phyloP scores from a whole-genome alignment of 306 rosid genomes.

The Quercus wislizeni region DNA sequence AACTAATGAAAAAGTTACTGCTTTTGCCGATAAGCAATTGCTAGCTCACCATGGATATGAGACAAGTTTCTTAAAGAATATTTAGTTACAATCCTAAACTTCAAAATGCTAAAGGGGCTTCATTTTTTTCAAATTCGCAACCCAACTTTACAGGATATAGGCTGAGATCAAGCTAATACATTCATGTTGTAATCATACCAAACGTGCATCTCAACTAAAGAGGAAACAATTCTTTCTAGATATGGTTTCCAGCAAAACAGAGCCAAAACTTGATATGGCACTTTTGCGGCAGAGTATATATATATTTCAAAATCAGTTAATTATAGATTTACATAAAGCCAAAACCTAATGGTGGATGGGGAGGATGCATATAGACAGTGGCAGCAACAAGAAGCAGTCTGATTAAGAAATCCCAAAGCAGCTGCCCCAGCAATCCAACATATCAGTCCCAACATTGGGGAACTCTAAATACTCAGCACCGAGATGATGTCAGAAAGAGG shows the following conservation, averaged over 20 bases:
- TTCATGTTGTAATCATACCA: conserved; percentile 11
- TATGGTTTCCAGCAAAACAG: conserved; percentile 17
- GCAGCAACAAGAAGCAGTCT: not conserved
- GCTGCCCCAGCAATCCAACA: not conserved
- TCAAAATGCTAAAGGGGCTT: conserved; percentile 22
- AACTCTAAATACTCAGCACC: conserved; percentile 14
- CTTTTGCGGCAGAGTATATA: conserved; percentile 29
- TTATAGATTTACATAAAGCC: conserved; percentile 23
- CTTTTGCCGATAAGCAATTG: not conserved
- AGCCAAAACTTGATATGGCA: conserved; percentile 26
- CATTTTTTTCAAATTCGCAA: conserved; percentile 16
- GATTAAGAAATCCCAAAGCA: conserved; percentile 13
- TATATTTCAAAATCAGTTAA: conserved; percentile 22
- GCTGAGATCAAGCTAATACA: conserved; percentile 9
- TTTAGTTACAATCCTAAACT: conserved; percentile 18
- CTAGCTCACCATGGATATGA: not conserved
- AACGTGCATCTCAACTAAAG: conserved; percentile 1
- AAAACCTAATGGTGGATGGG: conserved; percentile 9
- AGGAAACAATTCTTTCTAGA: conserved; percentile 22
- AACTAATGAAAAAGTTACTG: not conserved
- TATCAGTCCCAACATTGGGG: not conserved
- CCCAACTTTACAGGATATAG: conserved; percentile 7
- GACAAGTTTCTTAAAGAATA: not conserved
- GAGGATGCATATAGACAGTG: conserved; percentile 21
- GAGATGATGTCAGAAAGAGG: conserved; percentile 43